Percentiles rank a stretch among this genome's conserved stretches.
phyloP scores from a whole-genome alignment of 768 basidiomycete species.

The Daedalea quercina region DNA sequence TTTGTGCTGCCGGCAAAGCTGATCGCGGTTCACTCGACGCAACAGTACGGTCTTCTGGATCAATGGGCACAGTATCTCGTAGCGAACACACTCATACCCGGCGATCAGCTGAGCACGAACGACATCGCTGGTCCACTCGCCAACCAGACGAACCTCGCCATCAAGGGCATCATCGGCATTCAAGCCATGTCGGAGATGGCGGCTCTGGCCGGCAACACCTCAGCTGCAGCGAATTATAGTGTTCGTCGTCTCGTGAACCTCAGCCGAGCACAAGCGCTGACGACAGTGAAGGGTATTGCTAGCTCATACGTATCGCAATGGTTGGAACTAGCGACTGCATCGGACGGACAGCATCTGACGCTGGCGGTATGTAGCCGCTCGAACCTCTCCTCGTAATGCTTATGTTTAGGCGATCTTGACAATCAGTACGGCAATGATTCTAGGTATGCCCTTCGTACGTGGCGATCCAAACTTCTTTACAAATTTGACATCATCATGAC shows the following conservation, averaged over 20 bases:
- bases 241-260: no score
- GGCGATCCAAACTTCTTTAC: not conserved
- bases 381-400: no score
- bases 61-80: conserved; percentile 20
- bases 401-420: no score
- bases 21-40: not conserved
- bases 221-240: no score
- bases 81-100: conserved; percentile 6
- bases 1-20: not conserved
- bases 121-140: conserved; percentile 6
- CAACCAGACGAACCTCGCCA: conserved; percentile 15
- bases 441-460: conserved; percentile 23
- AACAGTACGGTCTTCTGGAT: conserved; percentile 17
- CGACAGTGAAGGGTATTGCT: not conserved
- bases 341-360: conserved; percentile 1
- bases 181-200: conserved; percentile 15
- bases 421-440: conserved; percentile 40
- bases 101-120: conserved; percentile 6
- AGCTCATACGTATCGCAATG: conserved; percentile 4
- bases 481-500: not conserved
- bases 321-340: not conserved
- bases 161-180: conserved; percentile 18
- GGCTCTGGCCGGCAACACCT: no score
- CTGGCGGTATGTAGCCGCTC: conserved; percentile 23
- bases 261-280: no score